phyloP scores from a whole-genome alignment of 768 basidiomycete genomes.

The Suillus hirtellus region DNA sequence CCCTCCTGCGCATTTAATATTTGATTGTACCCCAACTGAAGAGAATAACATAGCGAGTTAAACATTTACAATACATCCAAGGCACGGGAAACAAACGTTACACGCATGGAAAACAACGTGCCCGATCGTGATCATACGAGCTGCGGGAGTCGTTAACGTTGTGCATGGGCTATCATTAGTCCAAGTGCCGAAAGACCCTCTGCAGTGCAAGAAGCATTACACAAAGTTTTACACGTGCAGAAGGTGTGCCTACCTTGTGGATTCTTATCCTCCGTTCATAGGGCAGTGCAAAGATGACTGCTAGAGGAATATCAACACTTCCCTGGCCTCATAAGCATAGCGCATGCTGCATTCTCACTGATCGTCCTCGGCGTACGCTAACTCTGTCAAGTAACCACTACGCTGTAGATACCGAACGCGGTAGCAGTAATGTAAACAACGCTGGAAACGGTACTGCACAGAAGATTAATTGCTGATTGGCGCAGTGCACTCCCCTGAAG shows the following conservation, averaged over 20 bases:
- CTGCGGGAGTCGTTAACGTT: constrained; percentile 2
- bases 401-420: constrained; percentile 43
- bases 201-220: constrained; percentile 8
- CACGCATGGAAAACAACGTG: not conserved
- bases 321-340: constrained; percentile 3
- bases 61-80: too few relatives aligned
- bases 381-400: constrained; percentile 50
- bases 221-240: constrained; percentile 6
- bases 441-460: constrained; percentile 9
- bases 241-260: constrained; percentile 39
- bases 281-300: constrained; percentile 44
- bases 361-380: constrained; percentile 52
- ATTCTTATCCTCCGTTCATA: constrained; percentile 60
- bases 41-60: not conserved
- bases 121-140: constrained; percentile 7
- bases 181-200: constrained; percentile 56
- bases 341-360: constrained; percentile 42
- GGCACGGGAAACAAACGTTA: not conserved
- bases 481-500: constrained; percentile 33
- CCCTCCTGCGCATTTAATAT: not conserved
- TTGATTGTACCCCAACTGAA: not conserved
- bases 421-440: constrained; percentile 20
- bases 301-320: not conserved
- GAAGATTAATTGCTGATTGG: constrained; percentile 13
- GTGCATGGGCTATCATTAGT: constrained; percentile 56